Evolutionary conservation across 2,329 filamentous ascomycete genomes (phyloP).

Genomic region (Fusarium hostae): DNA sequence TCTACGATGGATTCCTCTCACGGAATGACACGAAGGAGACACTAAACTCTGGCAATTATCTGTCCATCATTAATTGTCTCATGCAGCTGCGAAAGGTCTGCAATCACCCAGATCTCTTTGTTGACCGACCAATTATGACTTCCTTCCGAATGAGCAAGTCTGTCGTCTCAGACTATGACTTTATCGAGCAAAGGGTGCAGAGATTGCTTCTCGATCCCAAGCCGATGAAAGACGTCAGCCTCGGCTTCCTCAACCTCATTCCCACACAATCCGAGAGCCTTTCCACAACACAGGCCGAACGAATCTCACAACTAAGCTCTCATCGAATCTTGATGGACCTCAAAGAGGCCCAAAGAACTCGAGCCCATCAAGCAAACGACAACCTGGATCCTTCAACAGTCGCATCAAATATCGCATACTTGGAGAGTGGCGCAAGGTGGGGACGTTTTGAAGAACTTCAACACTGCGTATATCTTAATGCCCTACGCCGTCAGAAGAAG

Average conservation of each 20-base stretch:
- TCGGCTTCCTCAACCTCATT: slow-evolving; percentile 82
- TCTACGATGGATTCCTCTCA: slow-evolving; percentile 96
- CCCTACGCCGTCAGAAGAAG: slow-evolving; percentile 79
- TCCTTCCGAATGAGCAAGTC: slow-evolving; percentile 92
- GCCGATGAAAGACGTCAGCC: slow-evolving; percentile 72
- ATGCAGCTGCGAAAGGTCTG: slow-evolving; percentile 98
- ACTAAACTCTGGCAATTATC: slow-evolving; percentile 90
- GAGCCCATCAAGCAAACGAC: slow-evolving; percentile 66
- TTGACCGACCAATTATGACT: slow-evolving; percentile 95
- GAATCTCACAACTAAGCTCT: slow-evolving; percentile 74
- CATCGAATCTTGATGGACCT: slow-evolving; percentile 76
- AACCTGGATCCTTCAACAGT: slow-evolving; percentile 74
- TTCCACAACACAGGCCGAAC: slow-evolving; percentile 64
- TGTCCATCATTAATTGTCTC: slow-evolving; percentile 97
- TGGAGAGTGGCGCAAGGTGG: slow-evolving; percentile 78
- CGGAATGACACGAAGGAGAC: slow-evolving; percentile 90
- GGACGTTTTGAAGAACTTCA: slow-evolving; percentile 81
- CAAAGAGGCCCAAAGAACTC: slow-evolving; percentile 74
- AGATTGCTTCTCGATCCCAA: slow-evolving; percentile 70
- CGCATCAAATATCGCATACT: slow-evolving; percentile 74
- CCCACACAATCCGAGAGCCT: slow-evolving; percentile 76
- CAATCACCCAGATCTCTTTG: slow-evolving; percentile 97
- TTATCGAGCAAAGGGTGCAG: slow-evolving; percentile 77
- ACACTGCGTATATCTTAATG: slow-evolving; percentile 83
- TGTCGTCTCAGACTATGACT: slow-evolving; percentile 77